Conservation (phyloP, 2,329 filamentous ascomycete species). For the Trichoderma afroharzianum region DNA sequence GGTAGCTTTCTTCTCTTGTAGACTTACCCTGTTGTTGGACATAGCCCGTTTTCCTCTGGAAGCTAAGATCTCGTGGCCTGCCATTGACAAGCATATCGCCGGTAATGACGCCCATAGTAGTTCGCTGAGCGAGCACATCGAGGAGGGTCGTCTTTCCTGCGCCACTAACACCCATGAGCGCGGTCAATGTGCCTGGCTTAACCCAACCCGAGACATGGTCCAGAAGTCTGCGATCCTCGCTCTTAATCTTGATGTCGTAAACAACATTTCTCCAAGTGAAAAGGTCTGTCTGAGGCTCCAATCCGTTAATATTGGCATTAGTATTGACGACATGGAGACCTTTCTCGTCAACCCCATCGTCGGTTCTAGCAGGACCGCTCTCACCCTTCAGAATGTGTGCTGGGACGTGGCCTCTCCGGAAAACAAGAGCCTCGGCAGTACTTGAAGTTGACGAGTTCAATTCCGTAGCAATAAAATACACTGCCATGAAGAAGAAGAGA, state of each 20-base stretch:
- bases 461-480: conserved; percentile 63
- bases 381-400: conserved; percentile 34
- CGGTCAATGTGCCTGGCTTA: conserved; percentile 81
- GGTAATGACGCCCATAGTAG: conserved; percentile 59
- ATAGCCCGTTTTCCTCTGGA: conserved; percentile 64
- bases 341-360: conserved; percentile 30
- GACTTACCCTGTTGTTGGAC: conserved; percentile 59
- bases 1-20: not conserved
- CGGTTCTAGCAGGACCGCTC: conserved; percentile 27
- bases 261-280: conserved; percentile 79
- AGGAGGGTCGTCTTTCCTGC: conserved; percentile 44
- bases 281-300: conserved; percentile 50
- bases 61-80: conserved; percentile 50
- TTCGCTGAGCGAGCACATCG: conserved; percentile 45
- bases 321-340: not conserved
- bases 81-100: conserved; percentile 66
- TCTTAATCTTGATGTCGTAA: conserved; percentile 70
- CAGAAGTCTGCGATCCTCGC: conserved; percentile 65
- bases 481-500: conserved; percentile 57
- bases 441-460: conserved; percentile 60
- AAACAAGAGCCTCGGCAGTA: conserved; percentile 67
- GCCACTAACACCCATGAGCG: conserved; percentile 63
- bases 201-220: conserved; percentile 85
- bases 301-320: conserved; percentile 9
- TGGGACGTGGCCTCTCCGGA: conserved; percentile 53